Base-by-base conservation (phyloP, 768 basidiomycete genomes). In the Austroboletus eburneus region DNA sequence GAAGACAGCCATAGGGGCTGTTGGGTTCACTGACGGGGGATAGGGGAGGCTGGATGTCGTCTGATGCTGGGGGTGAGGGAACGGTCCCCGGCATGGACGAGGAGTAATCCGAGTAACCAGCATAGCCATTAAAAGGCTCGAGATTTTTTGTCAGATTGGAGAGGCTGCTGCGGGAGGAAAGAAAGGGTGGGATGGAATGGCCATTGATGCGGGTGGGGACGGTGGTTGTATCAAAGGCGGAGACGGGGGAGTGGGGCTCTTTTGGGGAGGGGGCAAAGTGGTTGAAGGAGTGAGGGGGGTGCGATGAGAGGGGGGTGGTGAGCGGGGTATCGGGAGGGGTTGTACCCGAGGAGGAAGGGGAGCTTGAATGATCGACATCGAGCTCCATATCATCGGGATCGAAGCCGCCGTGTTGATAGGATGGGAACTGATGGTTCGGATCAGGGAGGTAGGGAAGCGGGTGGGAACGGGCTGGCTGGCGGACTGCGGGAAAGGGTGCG, bases 311-410 rank as follows among this genome's bases (percentile, higher is more conserved):
- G 16, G 74, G 74, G 1, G 72, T 71, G 21, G 72, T 64, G 22
- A 74, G 61, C 22, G 73, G 72, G 0, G 74, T 75, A 42, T 74
- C 72, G 23, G 71, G 72, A 10, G 72, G 73, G 4, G 73, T 35
- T 12, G 64, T 55, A 2, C 39, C 62, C 3, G 51, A 49, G 0
- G 79, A 76, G 0, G 77, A 75, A n/a, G 76, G 71, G 6, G 79
- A 72, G 2, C 78, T 78, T 43, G 75, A 69, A 4, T 80, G 70
- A 54, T 87, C 86, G 21, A 72, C 61, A 42, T 87, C 86, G 18
- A 88, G 74, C 55, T 89, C 87, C 86, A 90, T 89, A 56, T 90
- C 87, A 61, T 87, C 86, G 0, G 83, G 72, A 59, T 88, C 87
- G 55, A 85, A 85, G 0, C 64, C 64, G 9, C 66, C 68, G 9